Evolutionary conservation across 2,329 filamentous ascomycete genomes (phyloP), one percentile per base, ranked within the genome.

Genomic region (Dothidotthia symphoricarpi): DNA sequence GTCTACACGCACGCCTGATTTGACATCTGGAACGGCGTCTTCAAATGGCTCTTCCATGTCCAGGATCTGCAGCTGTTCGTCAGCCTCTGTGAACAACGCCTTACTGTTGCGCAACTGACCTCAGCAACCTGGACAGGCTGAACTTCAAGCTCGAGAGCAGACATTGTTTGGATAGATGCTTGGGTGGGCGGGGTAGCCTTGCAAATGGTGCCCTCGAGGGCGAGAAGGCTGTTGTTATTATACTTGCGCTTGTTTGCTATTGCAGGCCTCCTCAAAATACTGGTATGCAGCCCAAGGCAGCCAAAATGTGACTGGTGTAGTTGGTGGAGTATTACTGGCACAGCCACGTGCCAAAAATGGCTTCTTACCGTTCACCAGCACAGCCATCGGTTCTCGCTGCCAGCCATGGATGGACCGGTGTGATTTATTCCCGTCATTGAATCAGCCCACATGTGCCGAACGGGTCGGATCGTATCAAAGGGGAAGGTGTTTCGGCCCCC

Each of bases 181-280:
- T n/a, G n/a, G n/a, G n/a, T n/a, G n/a, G n/a, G n/a, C n/a, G n/a
- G n/a, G 46, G 43, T 36, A 53, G 59, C 55, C 56, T 57, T 55
- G 51, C 49, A 33, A 28, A 26, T 22, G 12, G 19, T 43, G 47
- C 36, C 43, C 39, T 54, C 16, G 24, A 33, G 12, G 27, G 42
- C 16, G 35, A 50, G 55, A 33, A 48, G 45, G 41, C 41, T 44
- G 36, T 38, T 48, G 37, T 29, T 58, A 24, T 55, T 61, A 61
- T 61, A 59, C 26, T 31, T 24, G 28, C 17, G 19, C 28, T 37
- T 28, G 33, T n/a, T n/a, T n/a, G n/a, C 41, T 58, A 49, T 47
- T 59, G 57, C 44, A 55, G 60, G 60, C 61, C 59, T 63, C 59
- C 39, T 34, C 36, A n/a, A n/a, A n/a, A n/a, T n/a, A 38, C 31